phyloP scores from a whole-genome alignment of 208 protist species.

The Entamoeba nuttalli region DNA sequence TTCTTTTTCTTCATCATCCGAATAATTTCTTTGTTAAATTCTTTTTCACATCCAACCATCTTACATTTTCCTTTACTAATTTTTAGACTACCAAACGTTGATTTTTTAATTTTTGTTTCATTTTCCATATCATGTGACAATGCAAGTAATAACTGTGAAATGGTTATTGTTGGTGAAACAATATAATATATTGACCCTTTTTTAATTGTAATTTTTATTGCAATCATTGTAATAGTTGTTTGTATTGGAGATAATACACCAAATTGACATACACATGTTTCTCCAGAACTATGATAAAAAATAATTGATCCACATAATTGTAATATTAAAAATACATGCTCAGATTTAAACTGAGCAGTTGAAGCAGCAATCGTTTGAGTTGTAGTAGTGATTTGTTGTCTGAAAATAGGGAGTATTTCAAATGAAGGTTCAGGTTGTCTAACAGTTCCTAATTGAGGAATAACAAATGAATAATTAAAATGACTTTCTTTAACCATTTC shows the following conservation, averaged over 20 bases:
- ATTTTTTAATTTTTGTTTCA: not conserved
- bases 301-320: not conserved
- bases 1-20: not conserved
- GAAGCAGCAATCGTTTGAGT: not conserved
- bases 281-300: not conserved
- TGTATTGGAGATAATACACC: not conserved
- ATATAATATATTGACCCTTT: not conserved
- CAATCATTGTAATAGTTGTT: not conserved
- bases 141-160: not conserved
- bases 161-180: not conserved
- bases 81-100: not conserved
- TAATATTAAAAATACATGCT: not conserved
- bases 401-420: not conserved
- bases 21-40: not conserved
- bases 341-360: not conserved
- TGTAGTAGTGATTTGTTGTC: not conserved
- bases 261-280: not conserved
- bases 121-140: not conserved
- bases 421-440: not conserved
- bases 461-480: not conserved
- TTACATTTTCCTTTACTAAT: not conserved
- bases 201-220: not conserved
- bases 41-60: not conserved
- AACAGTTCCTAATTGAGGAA: not conserved
- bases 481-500: not conserved